These are phyloP conservation scores for Wickerhamomyces bovis DNA, from an alignment of 805 yeast species.

Conservation along the genomic window DNA sequence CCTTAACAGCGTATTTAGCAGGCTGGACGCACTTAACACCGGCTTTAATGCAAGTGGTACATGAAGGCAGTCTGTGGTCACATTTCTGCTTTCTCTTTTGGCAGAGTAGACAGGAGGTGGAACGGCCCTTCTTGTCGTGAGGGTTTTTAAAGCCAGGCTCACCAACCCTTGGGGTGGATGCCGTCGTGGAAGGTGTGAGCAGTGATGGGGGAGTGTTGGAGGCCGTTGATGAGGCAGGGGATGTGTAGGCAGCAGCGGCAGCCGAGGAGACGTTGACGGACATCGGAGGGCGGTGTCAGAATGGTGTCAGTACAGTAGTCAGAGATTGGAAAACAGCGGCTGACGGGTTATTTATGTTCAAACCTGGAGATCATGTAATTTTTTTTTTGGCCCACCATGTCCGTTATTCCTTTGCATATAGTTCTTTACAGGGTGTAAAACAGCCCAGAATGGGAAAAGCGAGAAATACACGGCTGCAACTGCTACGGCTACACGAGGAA, in stretches of 20 bases:
- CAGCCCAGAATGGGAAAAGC: neutral
- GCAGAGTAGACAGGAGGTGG: slow-evolving; percentile 50
- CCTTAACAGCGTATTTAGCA: slow-evolving; percentile 43
- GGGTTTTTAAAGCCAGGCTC: slow-evolving; percentile 16
- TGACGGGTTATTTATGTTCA: neutral
- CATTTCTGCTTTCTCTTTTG: slow-evolving; percentile 58
- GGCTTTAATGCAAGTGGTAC: slow-evolving; percentile 62
- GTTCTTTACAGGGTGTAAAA: too few relatives aligned
- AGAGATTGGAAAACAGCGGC: neutral
- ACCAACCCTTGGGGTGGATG: slow-evolving; percentile 3
- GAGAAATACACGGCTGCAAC: neutral
- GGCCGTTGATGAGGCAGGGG: slow-evolving; percentile 1
- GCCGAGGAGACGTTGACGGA: neutral
- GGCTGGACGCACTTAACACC: slow-evolving; percentile 61
- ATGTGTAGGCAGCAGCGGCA: neutral
- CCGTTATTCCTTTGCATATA: neutral
- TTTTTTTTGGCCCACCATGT: neutral
- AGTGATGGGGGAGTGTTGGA: slow-evolving; percentile 2
- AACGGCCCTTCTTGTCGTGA: slow-evolving; percentile 46
- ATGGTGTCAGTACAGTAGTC: too few relatives aligned
- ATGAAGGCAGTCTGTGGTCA: slow-evolving; percentile 58
- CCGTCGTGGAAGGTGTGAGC: neutral
- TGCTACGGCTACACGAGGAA: neutral
- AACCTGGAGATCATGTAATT: neutral
- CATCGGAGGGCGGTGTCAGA: too few relatives aligned